Conservation (phyloP, 306 rosid species). For the Quercus dentata region DNA sequence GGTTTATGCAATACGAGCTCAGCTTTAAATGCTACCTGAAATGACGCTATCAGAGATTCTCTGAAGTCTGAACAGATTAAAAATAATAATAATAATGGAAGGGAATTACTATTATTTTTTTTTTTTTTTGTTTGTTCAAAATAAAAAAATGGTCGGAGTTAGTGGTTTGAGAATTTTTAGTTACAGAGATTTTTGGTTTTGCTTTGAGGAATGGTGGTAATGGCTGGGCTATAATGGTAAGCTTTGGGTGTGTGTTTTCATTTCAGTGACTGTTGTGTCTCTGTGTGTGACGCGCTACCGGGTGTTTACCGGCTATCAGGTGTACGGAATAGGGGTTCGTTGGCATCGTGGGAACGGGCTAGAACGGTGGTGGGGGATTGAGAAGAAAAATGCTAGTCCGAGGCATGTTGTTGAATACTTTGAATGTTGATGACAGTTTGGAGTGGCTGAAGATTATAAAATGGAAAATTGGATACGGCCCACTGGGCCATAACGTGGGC, state of each 20-base stretch:
- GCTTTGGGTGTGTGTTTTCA: neutral
- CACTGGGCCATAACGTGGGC: neutral
- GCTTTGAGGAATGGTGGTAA: conserved; percentile 1
- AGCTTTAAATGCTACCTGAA: conserved; percentile 24
- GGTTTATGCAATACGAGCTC: neutral
- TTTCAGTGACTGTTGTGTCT: neutral
- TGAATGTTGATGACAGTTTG: too few relatives aligned
- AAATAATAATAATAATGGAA: too few relatives aligned
- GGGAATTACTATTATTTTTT: too few relatives aligned
- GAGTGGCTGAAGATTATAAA: too few relatives aligned
- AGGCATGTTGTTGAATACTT: too few relatives aligned
- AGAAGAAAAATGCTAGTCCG: too few relatives aligned
- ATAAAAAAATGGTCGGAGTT: too few relatives aligned
- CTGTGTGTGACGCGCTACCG: conserved; percentile 39
- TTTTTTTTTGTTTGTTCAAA: too few relatives aligned
- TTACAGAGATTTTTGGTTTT: neutral
- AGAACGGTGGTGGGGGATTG: too few relatives aligned
- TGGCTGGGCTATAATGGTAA: conserved; percentile 48
- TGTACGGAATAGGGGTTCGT: neutral
- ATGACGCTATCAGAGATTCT: conserved; percentile 31
- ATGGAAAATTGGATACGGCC: neutral
- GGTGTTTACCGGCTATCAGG: conserved; percentile 21
- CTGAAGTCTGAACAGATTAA: conserved; percentile 14
- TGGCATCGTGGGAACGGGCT: neutral
- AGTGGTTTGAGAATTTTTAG: too few relatives aligned